A percentile compares a stretch with the other conserved stretches of the same genome.
Evolutionary conservation across 2,329 filamentous ascomycete species (phyloP).

Genomic region (Verticillium nubilum): DNA sequence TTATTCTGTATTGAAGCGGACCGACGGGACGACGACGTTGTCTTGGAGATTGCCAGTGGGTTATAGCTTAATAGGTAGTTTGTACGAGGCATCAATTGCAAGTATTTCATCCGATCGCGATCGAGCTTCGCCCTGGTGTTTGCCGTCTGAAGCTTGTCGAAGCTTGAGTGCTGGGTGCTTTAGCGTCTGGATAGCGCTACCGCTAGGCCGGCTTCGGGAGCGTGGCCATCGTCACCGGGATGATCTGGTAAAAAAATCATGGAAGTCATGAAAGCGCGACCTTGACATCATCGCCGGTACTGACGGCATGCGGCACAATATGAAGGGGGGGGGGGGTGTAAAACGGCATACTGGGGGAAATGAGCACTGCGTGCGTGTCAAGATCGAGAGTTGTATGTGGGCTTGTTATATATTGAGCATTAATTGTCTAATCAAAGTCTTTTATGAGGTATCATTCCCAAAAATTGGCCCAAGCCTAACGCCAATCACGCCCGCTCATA

Average conservation of each 20-base stretch:
- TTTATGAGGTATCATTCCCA: not conserved
- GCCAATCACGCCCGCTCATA: not conserved
- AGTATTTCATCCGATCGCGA: not conserved
- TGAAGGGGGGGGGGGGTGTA: not conserved
- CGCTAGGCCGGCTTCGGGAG: not conserved
- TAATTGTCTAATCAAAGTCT: not conserved
- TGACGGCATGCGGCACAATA: not conserved
- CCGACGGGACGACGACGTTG: not conserved
- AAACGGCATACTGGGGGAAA: no score
- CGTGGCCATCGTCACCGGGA: not conserved
- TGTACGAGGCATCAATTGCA: not conserved
- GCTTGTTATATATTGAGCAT: not conserved
- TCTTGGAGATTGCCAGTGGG: not conserved
- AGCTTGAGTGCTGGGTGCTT: not conserved
- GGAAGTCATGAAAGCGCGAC: not conserved
- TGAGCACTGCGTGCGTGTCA: not conserved
- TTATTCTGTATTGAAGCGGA: not conserved
- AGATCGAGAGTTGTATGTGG: no score
- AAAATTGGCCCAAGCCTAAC: not conserved
- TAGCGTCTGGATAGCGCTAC: not conserved
- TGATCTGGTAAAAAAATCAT: not conserved
- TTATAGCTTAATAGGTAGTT: not conserved
- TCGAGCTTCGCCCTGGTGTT: not conserved
- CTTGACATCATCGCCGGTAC: not conserved
- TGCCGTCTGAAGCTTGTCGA: not conserved